phyloP scores from a whole-genome alignment of 257 asterid species.

The Avicennia marina region DNA sequence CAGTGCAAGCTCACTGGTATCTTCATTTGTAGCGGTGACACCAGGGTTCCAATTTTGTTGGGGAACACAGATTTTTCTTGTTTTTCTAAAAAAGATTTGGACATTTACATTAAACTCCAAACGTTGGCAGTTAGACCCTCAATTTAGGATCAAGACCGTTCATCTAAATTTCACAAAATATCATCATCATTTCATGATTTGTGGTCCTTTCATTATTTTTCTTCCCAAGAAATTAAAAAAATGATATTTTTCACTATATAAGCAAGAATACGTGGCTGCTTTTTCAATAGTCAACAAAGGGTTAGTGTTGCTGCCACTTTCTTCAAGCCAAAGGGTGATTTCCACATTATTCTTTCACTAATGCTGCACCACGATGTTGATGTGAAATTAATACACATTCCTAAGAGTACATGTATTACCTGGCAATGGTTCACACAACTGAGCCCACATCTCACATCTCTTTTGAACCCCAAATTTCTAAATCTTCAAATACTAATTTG shows the following conservation, averaged over 20 bases:
- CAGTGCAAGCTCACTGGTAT: constrained; percentile 17
- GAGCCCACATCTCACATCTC: no score
- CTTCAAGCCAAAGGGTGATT: constrained; percentile 17
- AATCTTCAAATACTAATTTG: no score
- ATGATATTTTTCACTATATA: constrained; percentile 19
- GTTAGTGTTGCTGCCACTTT: constrained; percentile 25
- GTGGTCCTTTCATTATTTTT: constrained; percentile 48
- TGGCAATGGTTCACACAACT: no score
- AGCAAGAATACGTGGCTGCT: constrained; percentile 19
- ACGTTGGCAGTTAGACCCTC: constrained; percentile 23
- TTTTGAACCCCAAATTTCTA: no score
- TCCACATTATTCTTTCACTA: constrained; percentile 3
- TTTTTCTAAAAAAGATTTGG: constrained; percentile 15
- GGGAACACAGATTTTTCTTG: constrained; percentile 28
- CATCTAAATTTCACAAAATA: constrained; percentile 33
- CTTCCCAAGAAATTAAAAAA: constrained; percentile 10
- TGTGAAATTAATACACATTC: no score
- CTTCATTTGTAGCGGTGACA: constrained; percentile 31
- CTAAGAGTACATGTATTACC: no score
- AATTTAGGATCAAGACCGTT: constrained; percentile 40
- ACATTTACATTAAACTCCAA: constrained; percentile 31
- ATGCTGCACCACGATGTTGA: neutral
- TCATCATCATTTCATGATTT: constrained; percentile 28
- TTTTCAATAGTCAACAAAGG: constrained; percentile 29
- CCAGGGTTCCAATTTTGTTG: constrained; percentile 25